Evolutionary conservation across 2,329 filamentous ascomycete species (phyloP), one percentile per base, ranked within the genome.

Genomic region (Diplocarpon mali): DNA sequence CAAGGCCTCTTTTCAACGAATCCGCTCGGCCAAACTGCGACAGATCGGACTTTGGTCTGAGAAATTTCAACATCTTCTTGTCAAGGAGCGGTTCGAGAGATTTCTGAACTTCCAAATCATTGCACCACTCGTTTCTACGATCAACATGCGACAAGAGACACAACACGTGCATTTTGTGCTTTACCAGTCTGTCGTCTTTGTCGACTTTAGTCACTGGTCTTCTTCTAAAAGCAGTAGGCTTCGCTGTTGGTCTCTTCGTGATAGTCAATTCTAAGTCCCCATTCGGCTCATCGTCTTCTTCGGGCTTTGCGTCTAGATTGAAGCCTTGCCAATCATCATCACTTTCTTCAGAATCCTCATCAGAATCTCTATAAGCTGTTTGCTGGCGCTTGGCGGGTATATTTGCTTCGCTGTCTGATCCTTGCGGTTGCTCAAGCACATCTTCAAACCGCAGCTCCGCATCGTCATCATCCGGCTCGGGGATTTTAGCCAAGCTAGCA

Each of bases 81-180:
- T 76, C 71, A 5, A 95, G 62, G 31, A 89, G 69, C 34, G 72
- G 67, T 43, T 74, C 78, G 34, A 94, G 64, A n/a, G 65, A 65
- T 34, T 69, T 72, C 59, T 94, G 86, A 8, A 85, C 75, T 45
- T 72, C 65, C 12, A 67, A 56, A 59, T 90, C 82, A 57, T 94
- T 94, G 65, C 89, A 95, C 87, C 90, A 95, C 44, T 75, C 69
- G 59, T 96, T 98, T 44, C 89, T 78, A 46, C 78, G 70, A 53
- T 84, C 75, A 13, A 81, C 73, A 62, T 96, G 86, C 9, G 79
- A 77, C 13, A 98, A 65, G 2, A 98, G 70, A 60, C 86, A 94
- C 12, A 95, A 67, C 0, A 96, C 53, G 64, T 98, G 89, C 49
- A 80, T 70, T 63, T 90, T 94, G 63, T 98, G 92, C n/a, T 88